A percentile compares a stretch with the other conserved stretches of the same genome.
These are phyloP conservation scores for Microdochium bolleyi DNA, from an alignment of 2,329 filamentous ascomycete genomes.

Conservation along the genomic window DNA sequence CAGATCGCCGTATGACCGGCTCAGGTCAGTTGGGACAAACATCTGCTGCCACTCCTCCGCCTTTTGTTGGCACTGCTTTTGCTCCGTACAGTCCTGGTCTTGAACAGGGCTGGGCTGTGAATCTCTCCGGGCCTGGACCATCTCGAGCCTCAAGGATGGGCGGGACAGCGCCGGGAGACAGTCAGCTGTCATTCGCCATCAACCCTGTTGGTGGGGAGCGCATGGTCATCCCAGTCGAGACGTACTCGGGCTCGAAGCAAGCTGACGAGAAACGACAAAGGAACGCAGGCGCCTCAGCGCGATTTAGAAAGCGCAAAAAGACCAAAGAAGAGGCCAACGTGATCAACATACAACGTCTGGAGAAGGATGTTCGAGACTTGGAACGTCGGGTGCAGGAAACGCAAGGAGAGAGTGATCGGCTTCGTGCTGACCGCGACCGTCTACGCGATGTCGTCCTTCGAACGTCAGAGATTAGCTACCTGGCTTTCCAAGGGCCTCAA, in stretches of 20 bases:
- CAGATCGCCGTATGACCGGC: neutral
- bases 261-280: conserved; percentile 80
- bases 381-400: conserved; percentile 42
- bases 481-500: conserved; percentile 41
- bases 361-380: conserved; percentile 61
- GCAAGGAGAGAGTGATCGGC: conserved; percentile 62
- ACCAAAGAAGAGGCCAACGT: conserved; percentile 71
- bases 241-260: conserved; percentile 72
- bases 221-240: conserved; percentile 63
- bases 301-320: conserved; percentile 75
- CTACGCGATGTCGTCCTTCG: conserved; percentile 58
- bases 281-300: conserved; percentile 78
- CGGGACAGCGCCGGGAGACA: neutral
- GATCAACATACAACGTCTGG: conserved; percentile 59
- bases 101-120: neutral
- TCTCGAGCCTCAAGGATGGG: neutral
- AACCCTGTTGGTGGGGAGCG: conserved; percentile 27
- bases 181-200: conserved; percentile 8
- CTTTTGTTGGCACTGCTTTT: neutral
- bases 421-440: conserved; percentile 64
- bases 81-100: neutral
- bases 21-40: neutral
- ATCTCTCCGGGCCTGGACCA: neutral
- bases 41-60: neutral
- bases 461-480: conserved; percentile 46